Base-by-base conservation (phyloP, 306 rosid species). In the Calophaca sinica region DNA sequence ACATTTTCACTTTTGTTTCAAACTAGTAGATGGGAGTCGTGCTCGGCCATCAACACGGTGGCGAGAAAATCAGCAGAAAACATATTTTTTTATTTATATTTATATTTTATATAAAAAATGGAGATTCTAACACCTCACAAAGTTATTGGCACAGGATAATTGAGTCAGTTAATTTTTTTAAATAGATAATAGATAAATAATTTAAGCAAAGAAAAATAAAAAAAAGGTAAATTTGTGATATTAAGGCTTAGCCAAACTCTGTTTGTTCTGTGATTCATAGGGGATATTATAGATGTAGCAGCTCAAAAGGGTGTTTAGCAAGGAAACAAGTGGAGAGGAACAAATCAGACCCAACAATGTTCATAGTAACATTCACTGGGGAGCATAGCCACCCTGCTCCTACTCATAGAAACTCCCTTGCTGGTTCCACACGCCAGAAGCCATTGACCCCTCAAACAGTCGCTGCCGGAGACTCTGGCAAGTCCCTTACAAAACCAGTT, bases 341-440 rank as follows among this genome's bases (percentile, higher is more conserved):
- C 85, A 88, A 88, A 87, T 80, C 96, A 70, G 93, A 94, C 74
- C 96, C 99, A 74, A 75, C 86, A 75, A 92, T 90, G 93, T 94
- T 92, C 86, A 82, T 90, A n/a, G 96, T 94, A 5, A 94, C 99
- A 2, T 94, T 86, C 86, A 92, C 97, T 1, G 96, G 96, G 35
- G 99, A 92, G 79, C 99, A 94, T 84, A 92, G 87, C 83, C 97
- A 94, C 82, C 96, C 91, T 29, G 97, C 96, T 58, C 99, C 99
- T 0, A 92, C 96, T 29, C 99, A 94, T 76, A 87, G 96, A 69
- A 94, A 92, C 79, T 94, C 99, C 1, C 97, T 94, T 13, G 99
- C 99, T 59, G 99, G 99, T 5, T 94, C 99, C 68, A 92, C 99
- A 2, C 88, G 97, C 29, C 96, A 92, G 71, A 94, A 94, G 82